phyloP scores from a whole-genome alignment of 106 monocot species.

The Gastrodia elata region DNA sequence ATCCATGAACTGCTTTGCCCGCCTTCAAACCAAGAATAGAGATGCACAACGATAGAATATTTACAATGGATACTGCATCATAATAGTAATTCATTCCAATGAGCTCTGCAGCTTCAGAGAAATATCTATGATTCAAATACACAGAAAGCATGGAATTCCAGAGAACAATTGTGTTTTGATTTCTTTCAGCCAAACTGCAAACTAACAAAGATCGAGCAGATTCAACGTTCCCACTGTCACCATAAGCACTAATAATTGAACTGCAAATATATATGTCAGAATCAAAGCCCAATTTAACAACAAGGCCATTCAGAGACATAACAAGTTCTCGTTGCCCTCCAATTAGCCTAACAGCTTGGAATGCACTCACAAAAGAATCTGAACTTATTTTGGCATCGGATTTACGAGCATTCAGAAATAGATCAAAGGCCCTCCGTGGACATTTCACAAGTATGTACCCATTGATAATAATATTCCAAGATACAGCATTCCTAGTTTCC shows the following conservation, averaged over 20 bases:
- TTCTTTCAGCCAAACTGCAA: neutral
- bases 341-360: slow-evolving; percentile 27
- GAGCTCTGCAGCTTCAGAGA: slow-evolving; percentile 25
- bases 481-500: slow-evolving; percentile 19
- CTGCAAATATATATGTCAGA: slow-evolving; percentile 30
- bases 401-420: slow-evolving; percentile 11
- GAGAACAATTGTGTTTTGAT: slow-evolving; percentile 6
- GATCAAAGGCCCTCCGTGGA: slow-evolving; percentile 6
- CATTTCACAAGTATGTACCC: slow-evolving; percentile 15
- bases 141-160: slow-evolving; percentile 41
- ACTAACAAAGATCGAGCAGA: slow-evolving; percentile 17
- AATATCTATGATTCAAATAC: slow-evolving; percentile 26
- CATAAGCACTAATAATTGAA: slow-evolving; percentile 39
- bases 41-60: slow-evolving; percentile 25
- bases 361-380: slow-evolving; percentile 24
- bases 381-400: slow-evolving; percentile 23
- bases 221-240: slow-evolving; percentile 15
- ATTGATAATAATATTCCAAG: slow-evolving; percentile 23
- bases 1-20: slow-evolving; percentile 37
- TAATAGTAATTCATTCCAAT: slow-evolving; percentile 3
- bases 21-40: slow-evolving; percentile 11
- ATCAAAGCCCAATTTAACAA: slow-evolving; percentile 20
- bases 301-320: slow-evolving; percentile 26
- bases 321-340: slow-evolving; percentile 1
- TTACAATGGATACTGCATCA: slow-evolving; percentile 36